Percentiles rank a stretch among this genome's conserved stretches.
These are phyloP conservation scores for Euphorbia peplus DNA, from an alignment of 345 rosid genomes.

Conservation along the genomic window DNA sequence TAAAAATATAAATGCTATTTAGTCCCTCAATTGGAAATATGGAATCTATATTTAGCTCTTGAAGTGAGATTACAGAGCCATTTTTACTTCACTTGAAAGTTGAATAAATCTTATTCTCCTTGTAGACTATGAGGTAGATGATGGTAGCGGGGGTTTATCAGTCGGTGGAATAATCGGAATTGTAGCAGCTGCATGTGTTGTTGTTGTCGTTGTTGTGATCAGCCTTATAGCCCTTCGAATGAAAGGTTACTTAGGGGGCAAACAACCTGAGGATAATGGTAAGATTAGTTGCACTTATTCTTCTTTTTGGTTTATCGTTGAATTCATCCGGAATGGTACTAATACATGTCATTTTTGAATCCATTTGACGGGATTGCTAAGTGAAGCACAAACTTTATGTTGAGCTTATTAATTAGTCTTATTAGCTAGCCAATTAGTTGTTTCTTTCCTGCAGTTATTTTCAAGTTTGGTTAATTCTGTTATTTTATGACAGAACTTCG, in stretches of 20 bases:
- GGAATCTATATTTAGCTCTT: too few species aligned
- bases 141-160: slow-evolving; percentile 22
- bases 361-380: neutral
- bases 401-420: neutral
- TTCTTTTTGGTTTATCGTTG: neutral
- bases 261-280: slow-evolving; percentile 5
- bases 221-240: neutral
- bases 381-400: neutral
- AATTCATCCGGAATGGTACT: neutral
- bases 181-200: neutral
- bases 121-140: slow-evolving; percentile 66
- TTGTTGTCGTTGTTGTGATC: neutral
- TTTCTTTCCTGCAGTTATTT: neutral
- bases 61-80: neutral
- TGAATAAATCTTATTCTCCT: neutral
- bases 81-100: neutral
- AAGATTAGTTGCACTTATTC: neutral
- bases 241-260: slow-evolving; percentile 5
- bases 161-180: neutral
- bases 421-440: neutral
- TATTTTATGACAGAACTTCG: slow-evolving; percentile 43
- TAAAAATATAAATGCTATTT: too few species aligned
- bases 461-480: neutral
- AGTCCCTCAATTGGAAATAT: too few species aligned
- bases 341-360: neutral